Evolutionary conservation across 1,139 yeast genomes (phyloP).

Genomic region (Yamadazyma membranifaciens): DNA sequence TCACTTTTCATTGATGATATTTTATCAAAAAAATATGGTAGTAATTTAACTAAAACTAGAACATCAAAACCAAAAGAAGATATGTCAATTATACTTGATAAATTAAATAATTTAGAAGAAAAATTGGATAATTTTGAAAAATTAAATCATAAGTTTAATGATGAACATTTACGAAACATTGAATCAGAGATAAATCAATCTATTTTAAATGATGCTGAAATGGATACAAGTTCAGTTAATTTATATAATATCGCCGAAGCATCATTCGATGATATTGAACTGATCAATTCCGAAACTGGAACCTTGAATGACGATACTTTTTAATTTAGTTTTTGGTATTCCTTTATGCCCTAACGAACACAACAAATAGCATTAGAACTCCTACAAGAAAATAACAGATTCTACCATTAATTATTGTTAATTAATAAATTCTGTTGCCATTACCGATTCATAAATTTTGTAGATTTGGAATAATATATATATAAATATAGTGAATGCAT

Average conservation of each 20-base stretch:
- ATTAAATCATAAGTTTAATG: neutral
- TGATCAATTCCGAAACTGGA: constrained; percentile 19
- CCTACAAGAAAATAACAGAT: no score
- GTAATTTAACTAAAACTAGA: constrained; percentile 11
- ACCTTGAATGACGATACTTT: constrained; percentile 13
- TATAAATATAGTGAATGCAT: no score
- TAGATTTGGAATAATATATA: no score
- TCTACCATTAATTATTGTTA: no score
- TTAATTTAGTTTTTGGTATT: neutral
- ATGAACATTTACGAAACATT: neutral
- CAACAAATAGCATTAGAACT: no score
- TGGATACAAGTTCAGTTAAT: constrained; percentile 15
- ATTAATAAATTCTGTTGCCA: neutral
- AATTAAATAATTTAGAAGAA: constrained; percentile 12
- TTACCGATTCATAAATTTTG: neutral
- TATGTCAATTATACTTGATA: constrained; percentile 12
- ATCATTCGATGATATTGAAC: constrained; percentile 20
- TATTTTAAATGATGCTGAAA: constrained; percentile 14
- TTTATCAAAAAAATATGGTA: constrained; percentile 26
- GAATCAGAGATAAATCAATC: constrained; percentile 9
- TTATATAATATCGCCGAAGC: constrained; percentile 23
- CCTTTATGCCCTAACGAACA: no score
- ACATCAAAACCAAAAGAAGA: constrained; percentile 14
- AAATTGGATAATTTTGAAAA: constrained; percentile 12
- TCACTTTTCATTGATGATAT: constrained; percentile 34